These are phyloP conservation scores for Ophiostoma sp. DNA, from an alignment of 2,329 filamentous ascomycete genomes.

Conservation along the genomic window DNA sequence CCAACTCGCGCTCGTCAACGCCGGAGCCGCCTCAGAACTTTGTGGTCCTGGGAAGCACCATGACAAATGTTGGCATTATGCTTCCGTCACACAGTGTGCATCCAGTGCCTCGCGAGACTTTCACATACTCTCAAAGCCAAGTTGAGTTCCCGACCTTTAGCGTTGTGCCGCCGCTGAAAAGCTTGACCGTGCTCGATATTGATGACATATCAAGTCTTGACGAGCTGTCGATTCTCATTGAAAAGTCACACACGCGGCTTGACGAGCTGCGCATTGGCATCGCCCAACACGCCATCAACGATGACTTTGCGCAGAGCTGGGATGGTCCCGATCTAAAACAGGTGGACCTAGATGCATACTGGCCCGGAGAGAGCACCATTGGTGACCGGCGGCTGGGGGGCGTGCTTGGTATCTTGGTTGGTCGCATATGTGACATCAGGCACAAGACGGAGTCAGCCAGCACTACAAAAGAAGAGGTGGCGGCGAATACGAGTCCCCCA, in stretches of 20 bases:
- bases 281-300: constrained; percentile 42
- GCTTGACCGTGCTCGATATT: constrained; percentile 71
- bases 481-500: background rate
- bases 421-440: constrained; percentile 58
- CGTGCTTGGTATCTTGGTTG: constrained; percentile 62
- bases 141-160: constrained; percentile 79
- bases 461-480: background rate
- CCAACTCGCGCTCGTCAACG: background rate
- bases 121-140: constrained; percentile 47
- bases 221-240: constrained; percentile 73
- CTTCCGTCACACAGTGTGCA: constrained; percentile 32
- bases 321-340: constrained; percentile 58
- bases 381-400: constrained; percentile 61
- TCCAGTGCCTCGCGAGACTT: constrained; percentile 36
- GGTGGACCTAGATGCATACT: constrained; percentile 53
- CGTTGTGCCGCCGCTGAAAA: constrained; percentile 67
- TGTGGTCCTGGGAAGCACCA: constrained; percentile 32
- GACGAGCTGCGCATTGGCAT: constrained; percentile 71
- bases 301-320: constrained; percentile 57
- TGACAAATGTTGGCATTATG: constrained; percentile 41
- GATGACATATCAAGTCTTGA: constrained; percentile 78
- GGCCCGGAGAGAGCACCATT: constrained; percentile 53
- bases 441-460: constrained; percentile 19
- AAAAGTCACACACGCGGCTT: constrained; percentile 60
- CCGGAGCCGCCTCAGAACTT: constrained; percentile 25